phyloP scores from a whole-genome alignment of 192 early-diverging fungal species.

The Coemansia sp. region DNA sequence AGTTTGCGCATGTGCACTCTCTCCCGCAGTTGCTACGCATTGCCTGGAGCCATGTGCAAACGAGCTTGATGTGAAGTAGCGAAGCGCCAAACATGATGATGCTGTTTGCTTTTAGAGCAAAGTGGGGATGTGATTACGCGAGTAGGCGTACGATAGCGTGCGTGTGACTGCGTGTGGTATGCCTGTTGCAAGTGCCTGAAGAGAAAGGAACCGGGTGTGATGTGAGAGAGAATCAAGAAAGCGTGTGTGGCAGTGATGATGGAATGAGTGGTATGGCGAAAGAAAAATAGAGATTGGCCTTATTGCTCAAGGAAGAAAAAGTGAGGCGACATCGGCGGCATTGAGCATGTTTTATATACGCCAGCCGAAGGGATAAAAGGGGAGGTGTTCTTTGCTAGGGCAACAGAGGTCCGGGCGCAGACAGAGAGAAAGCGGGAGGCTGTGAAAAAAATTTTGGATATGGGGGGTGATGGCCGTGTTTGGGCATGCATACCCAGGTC shows the following conservation, averaged over 20 bases:
- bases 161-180: background rate
- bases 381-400: background rate
- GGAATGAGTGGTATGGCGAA: conserved; percentile 3
- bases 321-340: conserved; percentile 8
- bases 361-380: background rate
- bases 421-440: background rate
- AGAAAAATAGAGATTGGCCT: conserved; percentile 3
- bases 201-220: background rate
- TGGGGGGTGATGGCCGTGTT: conserved; percentile 1
- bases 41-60: conserved; percentile 28
- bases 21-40: conserved; percentile 35
- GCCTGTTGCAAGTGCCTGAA: conserved; percentile 9
- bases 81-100: background rate
- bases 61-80: conserved; percentile 17
- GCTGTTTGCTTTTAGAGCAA: background rate
- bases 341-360: conserved; percentile 5
- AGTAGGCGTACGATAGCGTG: background rate
- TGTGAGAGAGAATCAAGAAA: background rate
- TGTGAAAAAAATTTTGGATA: conserved; percentile 1
- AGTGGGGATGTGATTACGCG: background rate
- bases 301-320: conserved; percentile 1
- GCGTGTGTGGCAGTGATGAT: background rate
- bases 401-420: conserved; percentile 13
- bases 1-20: conserved; percentile 53
- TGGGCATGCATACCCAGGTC: conserved; percentile 11